Evolutionary conservation across 345 rosid species (phyloP).

Genomic region (Ceriops zippeliana): DNA sequence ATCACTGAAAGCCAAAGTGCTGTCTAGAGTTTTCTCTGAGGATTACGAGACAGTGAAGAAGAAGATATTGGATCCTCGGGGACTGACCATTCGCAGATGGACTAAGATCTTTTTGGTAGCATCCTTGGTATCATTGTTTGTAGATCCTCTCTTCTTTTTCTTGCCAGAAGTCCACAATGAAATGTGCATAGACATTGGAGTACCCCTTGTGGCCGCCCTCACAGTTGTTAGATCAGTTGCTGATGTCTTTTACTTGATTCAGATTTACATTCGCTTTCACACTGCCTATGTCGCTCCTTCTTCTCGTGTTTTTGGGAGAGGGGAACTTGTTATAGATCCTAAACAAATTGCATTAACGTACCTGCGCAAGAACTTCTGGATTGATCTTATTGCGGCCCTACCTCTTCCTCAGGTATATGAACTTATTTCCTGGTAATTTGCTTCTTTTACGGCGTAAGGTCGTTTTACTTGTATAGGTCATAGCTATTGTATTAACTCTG

Average conservation of each 20-base stretch:
- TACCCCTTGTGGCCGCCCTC: slow-evolving; percentile 54
- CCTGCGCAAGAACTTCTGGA: slow-evolving; percentile 55
- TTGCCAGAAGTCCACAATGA: slow-evolving; percentile 48
- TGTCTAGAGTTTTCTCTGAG: slow-evolving; percentile 71
- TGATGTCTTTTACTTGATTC: slow-evolving; percentile 66
- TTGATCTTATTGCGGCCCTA: slow-evolving; percentile 67
- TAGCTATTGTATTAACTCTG: not conserved
- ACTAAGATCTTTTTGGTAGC: slow-evolving; percentile 68
- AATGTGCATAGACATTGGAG: slow-evolving; percentile 56
- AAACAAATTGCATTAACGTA: slow-evolving; percentile 57
- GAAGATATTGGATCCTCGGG: slow-evolving; percentile 77
- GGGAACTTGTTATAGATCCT: slow-evolving; percentile 75
- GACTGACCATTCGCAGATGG: slow-evolving; percentile 56
- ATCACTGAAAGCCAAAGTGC: slow-evolving; percentile 62
- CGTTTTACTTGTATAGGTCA: not conserved
- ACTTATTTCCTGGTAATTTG: not conserved
- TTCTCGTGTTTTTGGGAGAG: slow-evolving; percentile 89
- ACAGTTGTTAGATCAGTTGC: slow-evolving; percentile 61
- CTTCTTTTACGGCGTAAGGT: not conserved
- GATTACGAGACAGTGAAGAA: slow-evolving; percentile 58
- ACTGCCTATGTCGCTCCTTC: slow-evolving; percentile 85
- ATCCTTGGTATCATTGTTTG: slow-evolving; percentile 68
- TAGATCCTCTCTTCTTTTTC: slow-evolving; percentile 79
- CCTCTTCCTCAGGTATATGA: slow-evolving; percentile 83
- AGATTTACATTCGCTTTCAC: slow-evolving; percentile 62